phyloP scores from a whole-genome alignment of 805 yeast genomes.

The Yarrowia alimentaria region DNA sequence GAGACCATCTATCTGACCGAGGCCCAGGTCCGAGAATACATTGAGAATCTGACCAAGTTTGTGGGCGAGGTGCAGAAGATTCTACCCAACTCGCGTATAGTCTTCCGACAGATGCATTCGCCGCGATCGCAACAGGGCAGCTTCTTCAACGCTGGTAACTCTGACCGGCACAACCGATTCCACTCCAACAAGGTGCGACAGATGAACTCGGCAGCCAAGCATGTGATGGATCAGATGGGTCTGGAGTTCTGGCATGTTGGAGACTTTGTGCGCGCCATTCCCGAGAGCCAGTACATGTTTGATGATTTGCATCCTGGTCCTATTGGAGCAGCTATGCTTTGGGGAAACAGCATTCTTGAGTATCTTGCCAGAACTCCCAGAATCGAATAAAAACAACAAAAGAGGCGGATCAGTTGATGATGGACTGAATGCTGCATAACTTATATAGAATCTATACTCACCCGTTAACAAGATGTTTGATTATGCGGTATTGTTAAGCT shows the following conservation, averaged over 20 bases:
- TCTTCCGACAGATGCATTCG: constrained; percentile 29
- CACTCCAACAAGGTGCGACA: constrained; percentile 29
- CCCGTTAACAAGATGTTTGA: too few relatives aligned
- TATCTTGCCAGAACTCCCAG: constrained; percentile 27
- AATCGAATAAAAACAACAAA: not conserved
- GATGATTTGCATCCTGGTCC: constrained; percentile 28
- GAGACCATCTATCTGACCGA: constrained; percentile 22
- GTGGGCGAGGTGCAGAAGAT: constrained; percentile 8
- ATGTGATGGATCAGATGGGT: constrained; percentile 15
- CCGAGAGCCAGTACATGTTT: constrained; percentile 28
- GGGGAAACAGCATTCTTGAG: constrained; percentile 29
- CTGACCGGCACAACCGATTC: constrained; percentile 27
- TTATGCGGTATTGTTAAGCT: too few relatives aligned
- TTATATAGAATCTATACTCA: too few relatives aligned
- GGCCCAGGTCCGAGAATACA: constrained; percentile 27
- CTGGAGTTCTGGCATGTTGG: constrained; percentile 29
- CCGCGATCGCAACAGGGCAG: constrained; percentile 26
- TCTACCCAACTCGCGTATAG: constrained; percentile 24
- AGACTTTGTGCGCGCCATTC: constrained; percentile 26
- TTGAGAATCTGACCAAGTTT: constrained; percentile 14
- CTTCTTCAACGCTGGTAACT: constrained; percentile 22
- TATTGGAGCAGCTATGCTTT: constrained; percentile 26
- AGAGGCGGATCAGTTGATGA: not conserved
- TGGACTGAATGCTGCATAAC: too few relatives aligned
- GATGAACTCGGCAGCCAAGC: constrained; percentile 26